These are phyloP conservation scores for Zoysia pacifica DNA, from an alignment of 176 grass and related monocot genomes.

Conservation along the genomic window DNA sequence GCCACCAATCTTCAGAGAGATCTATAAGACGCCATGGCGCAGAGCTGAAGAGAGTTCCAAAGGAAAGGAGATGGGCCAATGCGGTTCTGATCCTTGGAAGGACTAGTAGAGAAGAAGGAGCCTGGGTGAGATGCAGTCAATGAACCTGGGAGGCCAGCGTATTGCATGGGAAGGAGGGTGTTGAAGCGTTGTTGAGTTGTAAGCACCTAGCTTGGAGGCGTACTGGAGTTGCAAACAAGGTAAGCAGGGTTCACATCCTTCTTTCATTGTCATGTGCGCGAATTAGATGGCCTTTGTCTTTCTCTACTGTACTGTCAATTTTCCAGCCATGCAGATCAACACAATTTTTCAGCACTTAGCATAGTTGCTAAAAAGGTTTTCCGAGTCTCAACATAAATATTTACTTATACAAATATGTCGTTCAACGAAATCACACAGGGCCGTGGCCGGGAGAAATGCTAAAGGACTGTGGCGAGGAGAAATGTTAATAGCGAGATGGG, in stretches of 20 bases:
- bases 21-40: conserved; percentile 50
- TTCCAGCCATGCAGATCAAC: neutral
- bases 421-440: neutral
- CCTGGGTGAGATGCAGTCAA: conserved; percentile 7
- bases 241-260: conserved; percentile 11
- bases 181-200: conserved; percentile 11
- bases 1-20: conserved; percentile 46
- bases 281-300: neutral
- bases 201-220: neutral
- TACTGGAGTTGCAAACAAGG: conserved; percentile 20
- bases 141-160: neutral
- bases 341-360: neutral
- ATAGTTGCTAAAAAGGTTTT: neutral
- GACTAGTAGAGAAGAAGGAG: neutral
- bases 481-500: conserved; percentile 85
- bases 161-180: neutral
- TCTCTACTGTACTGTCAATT: neutral
- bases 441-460: neutral
- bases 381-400: neutral
- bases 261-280: neutral
- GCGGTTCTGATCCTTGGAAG: conserved; percentile 33
- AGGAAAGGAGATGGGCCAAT: conserved; percentile 29
- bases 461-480: conserved; percentile 29
- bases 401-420: neutral
- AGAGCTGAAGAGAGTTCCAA: conserved; percentile 36